Base-by-base conservation (phyloP, 306 rosid genomes). In the Hippophae gyantsensis region DNA sequence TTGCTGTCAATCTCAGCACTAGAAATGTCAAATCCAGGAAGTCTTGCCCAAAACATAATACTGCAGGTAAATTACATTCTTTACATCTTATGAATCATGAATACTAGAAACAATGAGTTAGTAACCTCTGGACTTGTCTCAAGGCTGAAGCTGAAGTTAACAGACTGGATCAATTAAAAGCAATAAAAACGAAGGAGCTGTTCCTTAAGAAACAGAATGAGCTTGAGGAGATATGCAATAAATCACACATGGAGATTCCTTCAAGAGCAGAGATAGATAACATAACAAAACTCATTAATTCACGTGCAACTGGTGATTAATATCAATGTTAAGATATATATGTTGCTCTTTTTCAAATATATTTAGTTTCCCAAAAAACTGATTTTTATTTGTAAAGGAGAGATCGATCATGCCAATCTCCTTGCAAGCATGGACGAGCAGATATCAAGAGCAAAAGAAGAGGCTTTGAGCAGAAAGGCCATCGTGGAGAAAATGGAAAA, bases 401-500 rank as follows among this genome's bases (percentile, higher is more conserved):
- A 88, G 85, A 79, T 88, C 69, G 99, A 86, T 70, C 85, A 88
- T 64, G 89, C 93, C 47, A 60, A 84, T 88, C 99, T 93, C 75
- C 95, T 93, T 79, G 58, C 62, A 67, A 93, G 90, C 80, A 82
- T 93, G 95, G 99, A 88, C 72, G 90, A 93, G 80, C 97, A 88
- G 74, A 88, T 88, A 78, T 71, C 78, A 62, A 85, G 73, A 77
- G 99, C 97, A 61, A 89, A 72, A 70, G 94, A 88, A 64, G 99
- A 93, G 72, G 97, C 99, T 45, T 79, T 59, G 38, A 93, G 99
- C 82, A 84, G 95, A 82, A 93, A 74, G 84, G 69, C 80, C 42
- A 93, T 93, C 47, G 88, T 82, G 95, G 99, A 93, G 78, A 93
- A 88, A 69, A 95, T 89, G 50, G 99, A 93, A 58, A 93, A 84